Percentiles rank a stretch among this genome's conserved stretches.
These are phyloP conservation scores for Penicillium angulare DNA, from an alignment of 495 filamentous ascomycete genomes.

Conservation along the genomic window DNA sequence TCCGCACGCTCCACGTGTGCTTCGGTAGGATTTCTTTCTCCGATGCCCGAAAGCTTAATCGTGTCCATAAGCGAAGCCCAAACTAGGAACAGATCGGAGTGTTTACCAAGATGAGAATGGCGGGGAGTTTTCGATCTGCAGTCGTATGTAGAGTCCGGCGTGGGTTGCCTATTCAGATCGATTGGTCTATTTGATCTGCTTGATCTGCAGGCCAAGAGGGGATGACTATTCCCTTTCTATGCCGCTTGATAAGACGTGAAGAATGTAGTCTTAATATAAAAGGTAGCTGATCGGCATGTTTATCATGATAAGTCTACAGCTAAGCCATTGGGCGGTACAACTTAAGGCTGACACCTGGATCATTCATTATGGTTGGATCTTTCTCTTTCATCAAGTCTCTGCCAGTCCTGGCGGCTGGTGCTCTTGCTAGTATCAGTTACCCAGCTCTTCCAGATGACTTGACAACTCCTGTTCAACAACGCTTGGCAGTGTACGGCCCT, in stretches of 20 bases:
- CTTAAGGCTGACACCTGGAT: too few species aligned
- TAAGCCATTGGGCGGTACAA: too few species aligned
- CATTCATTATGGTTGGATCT: constrained; percentile 16
- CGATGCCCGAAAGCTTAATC: constrained; percentile 1
- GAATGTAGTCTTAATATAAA: constrained; percentile 10
- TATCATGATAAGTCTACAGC: constrained; percentile 1
- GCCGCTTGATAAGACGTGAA: too few species aligned
- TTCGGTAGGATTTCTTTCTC: neutral
- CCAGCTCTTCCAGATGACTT: constrained; percentile 52
- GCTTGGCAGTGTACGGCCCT: constrained; percentile 54
- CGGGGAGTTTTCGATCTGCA: neutral
- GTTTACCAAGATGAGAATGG: neutral
- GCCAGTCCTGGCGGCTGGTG: constrained; percentile 41
- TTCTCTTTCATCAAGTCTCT: constrained; percentile 20
- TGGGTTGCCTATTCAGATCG: constrained; percentile 11
- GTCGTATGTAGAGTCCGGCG: neutral
- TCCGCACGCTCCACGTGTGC: neutral
- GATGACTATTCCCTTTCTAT: neutral
- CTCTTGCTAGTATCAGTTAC: constrained; percentile 44
- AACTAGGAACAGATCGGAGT: neutral
- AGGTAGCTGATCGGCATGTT: neutral
- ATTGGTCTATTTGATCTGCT: constrained; percentile 11
- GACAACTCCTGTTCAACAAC: constrained; percentile 58
- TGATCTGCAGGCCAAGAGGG: too few species aligned
- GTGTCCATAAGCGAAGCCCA: neutral